Base-by-base conservation (phyloP, 2,329 filamentous ascomycete genomes). In the Pseudocercospora cruenta region DNA sequence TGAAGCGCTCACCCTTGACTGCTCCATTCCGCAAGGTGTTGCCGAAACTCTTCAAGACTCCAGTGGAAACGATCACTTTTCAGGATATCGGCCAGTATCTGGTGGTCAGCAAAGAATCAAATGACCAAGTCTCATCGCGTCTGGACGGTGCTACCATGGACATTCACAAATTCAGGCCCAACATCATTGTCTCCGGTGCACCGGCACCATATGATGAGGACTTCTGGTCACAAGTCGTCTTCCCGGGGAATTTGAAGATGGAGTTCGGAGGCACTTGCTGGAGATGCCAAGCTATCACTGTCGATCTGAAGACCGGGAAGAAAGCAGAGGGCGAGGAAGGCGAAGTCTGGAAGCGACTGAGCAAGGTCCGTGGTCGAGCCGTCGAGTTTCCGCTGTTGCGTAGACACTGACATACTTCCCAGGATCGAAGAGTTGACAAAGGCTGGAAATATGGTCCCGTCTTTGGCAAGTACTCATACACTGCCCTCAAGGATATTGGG, bases 141-240 rank as follows among this genome's bases (percentile, higher is more conserved):
- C 58, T 60, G 14, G 49, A 14, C 12, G 55, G 24, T 5, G 16
- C 28, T 21, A 28, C 49, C 2, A 65, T 61, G 63, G 49, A 65
- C 49, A 60, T 65, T 36, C 78, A 76, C 6, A 83, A 83, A 58
- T 83, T 83, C 69, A 73, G 82, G 1, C 82, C 82, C 7, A 83
- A 83, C 66, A 80, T 83, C 60, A 77, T 84, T 31, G 67, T 84
- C 19, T 72, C 74, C 4, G 82, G 81, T 47, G 80, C 81, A 1
- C 71, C 74, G 1, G 64, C 76, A 21, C 58, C 77, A 0, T 83
- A 78, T 77, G 79, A 82, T 58, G 81, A 82, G 68, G 80, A 82
- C 65, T 81, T 74, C 63, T 82, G 81, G 81, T 76, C 71, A 2
- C 74, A 76, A 54, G 22, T 65, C 9, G 33, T 55, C 24, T 66